Evolutionary conservation across 306 rosid genomes (phyloP), one percentile per base, ranked within the genome.

Genomic region (Leucaena leucocephala): DNA sequence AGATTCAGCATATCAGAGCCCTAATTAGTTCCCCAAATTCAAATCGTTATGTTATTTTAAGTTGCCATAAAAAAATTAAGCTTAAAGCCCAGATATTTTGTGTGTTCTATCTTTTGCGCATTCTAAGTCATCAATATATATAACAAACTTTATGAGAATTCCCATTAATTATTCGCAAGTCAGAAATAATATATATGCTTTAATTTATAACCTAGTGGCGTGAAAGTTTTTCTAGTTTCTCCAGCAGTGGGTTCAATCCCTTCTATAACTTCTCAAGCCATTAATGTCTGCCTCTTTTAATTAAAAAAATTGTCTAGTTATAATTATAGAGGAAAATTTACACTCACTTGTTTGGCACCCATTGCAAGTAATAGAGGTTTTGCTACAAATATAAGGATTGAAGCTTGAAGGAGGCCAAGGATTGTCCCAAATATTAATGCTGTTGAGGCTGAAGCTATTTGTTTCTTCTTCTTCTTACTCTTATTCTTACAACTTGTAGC

Each of bases 381-480:
- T 78, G 99, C 92, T 27, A 86, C 89, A 71, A 90, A 83, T 68
- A 90, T 54, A 76, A 95, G 98, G 16, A 87, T 82, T 75, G 85
- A 74, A 45, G 97, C 92, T 87, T 95, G 99, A 54, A 93, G 42
- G 15, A 93, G 90, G 45, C 99, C 99, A 49, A 95, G 93, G 43
- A 90, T 76, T 68, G 86, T 36, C 36, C 98, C 99, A 75, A 95
- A 93, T 43, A 93, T 90, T 68, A 95, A 85, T n/a, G 99, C 98
- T 21, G 99, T 93, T 55, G 99, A 86, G 44, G 99, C 99, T 49
- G 99, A 91, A 65, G 98, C 98, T 42, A 95, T 87, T 52, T 87
- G 91, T 17, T 79, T 22, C 83, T 82, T 91, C 83, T 87, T 82
- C 39, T 68, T 83, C 78, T 77, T 82, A 69, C 72, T 14, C 78